These are phyloP conservation scores for Plasmopara muralis DNA, from an alignment of 352 stramenopile species.

Conservation along the genomic window DNA sequence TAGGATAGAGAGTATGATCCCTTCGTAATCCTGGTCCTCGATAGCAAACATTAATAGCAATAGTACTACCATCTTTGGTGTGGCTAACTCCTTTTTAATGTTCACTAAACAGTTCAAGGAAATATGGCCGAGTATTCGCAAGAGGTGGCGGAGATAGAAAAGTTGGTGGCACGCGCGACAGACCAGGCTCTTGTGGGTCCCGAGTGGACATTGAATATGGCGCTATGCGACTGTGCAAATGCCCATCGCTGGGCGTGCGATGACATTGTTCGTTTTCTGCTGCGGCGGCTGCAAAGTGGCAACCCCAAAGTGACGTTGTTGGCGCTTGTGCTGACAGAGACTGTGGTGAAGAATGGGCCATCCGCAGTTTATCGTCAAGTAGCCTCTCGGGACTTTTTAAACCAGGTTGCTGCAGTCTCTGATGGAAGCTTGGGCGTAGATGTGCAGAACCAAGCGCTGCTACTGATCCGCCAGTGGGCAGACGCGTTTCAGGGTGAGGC, in stretches of 20 bases:
- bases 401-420: constrained; percentile 55
- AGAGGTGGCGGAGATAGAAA: constrained; percentile 31
- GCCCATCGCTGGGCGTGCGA: constrained; percentile 36
- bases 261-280: constrained; percentile 51
- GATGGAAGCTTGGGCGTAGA: constrained; percentile 63
- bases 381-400: constrained; percentile 54
- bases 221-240: constrained; percentile 63
- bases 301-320: constrained; percentile 38
- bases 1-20: too few species aligned
- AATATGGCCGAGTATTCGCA: constrained; percentile 29
- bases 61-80: not conserved
- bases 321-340: constrained; percentile 61
- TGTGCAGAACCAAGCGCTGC: constrained; percentile 65
- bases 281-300: constrained; percentile 49
- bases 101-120: constrained; percentile 5
- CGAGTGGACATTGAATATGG: constrained; percentile 73
- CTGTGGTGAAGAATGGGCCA: constrained; percentile 77
- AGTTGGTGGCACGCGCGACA: constrained; percentile 56
- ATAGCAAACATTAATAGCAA: too few species aligned
- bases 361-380: constrained; percentile 45
- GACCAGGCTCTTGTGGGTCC: constrained; percentile 36
- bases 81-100: not conserved
- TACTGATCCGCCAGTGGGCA: constrained; percentile 80
- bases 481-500: constrained; percentile 50
- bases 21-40: too few species aligned